Percentiles rank a stretch among this genome's conserved stretches.
Evolutionary conservation across 495 filamentous ascomycete species (phyloP).

Genomic region (Rusavskia elegans): DNA sequence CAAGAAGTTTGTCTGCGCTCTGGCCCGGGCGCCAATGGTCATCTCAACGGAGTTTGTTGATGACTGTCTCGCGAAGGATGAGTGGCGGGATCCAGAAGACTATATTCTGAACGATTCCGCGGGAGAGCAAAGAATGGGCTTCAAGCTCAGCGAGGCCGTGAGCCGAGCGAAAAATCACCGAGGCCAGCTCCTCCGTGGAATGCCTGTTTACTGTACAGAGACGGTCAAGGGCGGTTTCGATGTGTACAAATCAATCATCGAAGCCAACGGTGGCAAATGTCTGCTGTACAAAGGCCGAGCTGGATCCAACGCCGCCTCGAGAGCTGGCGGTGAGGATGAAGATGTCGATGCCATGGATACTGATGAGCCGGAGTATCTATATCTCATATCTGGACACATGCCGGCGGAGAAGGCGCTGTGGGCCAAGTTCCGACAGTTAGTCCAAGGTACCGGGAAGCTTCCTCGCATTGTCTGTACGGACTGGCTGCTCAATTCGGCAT

Average conservation of each 20-base stretch:
- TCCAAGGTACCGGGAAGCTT: slow-evolving; percentile 48
- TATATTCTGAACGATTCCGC: slow-evolving; percentile 53
- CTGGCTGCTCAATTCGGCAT: slow-evolving; percentile 79
- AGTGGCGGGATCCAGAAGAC: slow-evolving; percentile 40
- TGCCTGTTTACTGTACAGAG: slow-evolving; percentile 67
- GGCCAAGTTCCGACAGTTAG: slow-evolving; percentile 65
- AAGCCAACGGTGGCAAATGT: slow-evolving; percentile 76
- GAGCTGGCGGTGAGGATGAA: slow-evolving; percentile 22
- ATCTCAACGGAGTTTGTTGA: slow-evolving; percentile 67
- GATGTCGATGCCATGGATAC: slow-evolving; percentile 35
- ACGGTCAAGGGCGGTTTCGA: slow-evolving; percentile 65
- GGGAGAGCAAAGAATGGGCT: slow-evolving; percentile 50
- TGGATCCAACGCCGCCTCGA: slow-evolving; percentile 31
- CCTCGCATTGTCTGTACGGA: slow-evolving; percentile 66
- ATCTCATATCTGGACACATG: slow-evolving; percentile 51
- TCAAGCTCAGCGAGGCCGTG: slow-evolving; percentile 50
- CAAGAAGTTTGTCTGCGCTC: slow-evolving; percentile 75
- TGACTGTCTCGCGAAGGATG: slow-evolving; percentile 44
- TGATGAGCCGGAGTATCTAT: slow-evolving; percentile 44
- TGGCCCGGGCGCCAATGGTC: slow-evolving; percentile 62
- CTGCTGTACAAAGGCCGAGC: slow-evolving; percentile 59
- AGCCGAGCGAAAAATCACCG: slow-evolving; percentile 57
- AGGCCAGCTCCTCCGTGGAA: slow-evolving; percentile 51
- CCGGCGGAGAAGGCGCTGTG: slow-evolving; percentile 58
- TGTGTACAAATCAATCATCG: slow-evolving; percentile 67